A percentile compares a stretch with the other conserved stretches of the same genome.
Evolutionary conservation across 2,329 filamentous ascomycete species (phyloP).

Genomic region (Colletotrichum echinochloae): DNA sequence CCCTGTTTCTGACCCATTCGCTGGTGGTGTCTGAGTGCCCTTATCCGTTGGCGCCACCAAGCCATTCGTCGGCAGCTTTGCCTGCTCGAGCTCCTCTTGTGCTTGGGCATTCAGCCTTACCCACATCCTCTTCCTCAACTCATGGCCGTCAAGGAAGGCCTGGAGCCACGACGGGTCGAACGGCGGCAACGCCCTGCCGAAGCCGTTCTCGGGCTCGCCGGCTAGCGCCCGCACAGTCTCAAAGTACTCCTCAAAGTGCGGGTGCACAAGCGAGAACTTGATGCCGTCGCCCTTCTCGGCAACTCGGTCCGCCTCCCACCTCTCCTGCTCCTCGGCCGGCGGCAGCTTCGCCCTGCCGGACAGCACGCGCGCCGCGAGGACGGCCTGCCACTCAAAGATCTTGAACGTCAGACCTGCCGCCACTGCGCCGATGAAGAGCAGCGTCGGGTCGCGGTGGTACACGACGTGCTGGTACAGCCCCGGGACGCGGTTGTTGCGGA

Average conservation of each 20-base stretch:
- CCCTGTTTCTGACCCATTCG: background rate
- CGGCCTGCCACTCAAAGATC: conserved; percentile 77
- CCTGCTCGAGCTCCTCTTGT: conserved; percentile 8
- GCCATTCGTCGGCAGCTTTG: background rate
- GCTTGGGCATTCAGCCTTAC: conserved; percentile 57
- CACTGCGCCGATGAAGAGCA: conserved; percentile 70
- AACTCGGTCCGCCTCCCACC: conserved; percentile 70
- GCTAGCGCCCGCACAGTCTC: conserved; percentile 64
- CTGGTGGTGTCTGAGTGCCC: background rate
- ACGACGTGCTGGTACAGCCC: conserved; percentile 70
- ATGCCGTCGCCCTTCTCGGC: conserved; percentile 65
- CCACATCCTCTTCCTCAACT: conserved; percentile 70
- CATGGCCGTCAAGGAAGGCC: conserved; percentile 65
- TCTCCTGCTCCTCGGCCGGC: conserved; percentile 57
- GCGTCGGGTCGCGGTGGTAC: conserved; percentile 63
- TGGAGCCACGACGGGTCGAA: conserved; percentile 61
- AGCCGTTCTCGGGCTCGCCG: conserved; percentile 56
- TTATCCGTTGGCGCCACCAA: background rate
- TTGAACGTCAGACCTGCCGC: conserved; percentile 73
- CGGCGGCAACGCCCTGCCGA: conserved; percentile 58
- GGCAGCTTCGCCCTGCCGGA: conserved; percentile 67
- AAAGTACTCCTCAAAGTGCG: conserved; percentile 75
- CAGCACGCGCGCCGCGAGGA: conserved; percentile 69
- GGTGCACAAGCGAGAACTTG: conserved; percentile 67
- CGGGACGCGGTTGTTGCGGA: conserved; percentile 67